phyloP scores from a whole-genome alignment of 1,284 basidiomycete species.

The Phaffia rhodozyma region DNA sequence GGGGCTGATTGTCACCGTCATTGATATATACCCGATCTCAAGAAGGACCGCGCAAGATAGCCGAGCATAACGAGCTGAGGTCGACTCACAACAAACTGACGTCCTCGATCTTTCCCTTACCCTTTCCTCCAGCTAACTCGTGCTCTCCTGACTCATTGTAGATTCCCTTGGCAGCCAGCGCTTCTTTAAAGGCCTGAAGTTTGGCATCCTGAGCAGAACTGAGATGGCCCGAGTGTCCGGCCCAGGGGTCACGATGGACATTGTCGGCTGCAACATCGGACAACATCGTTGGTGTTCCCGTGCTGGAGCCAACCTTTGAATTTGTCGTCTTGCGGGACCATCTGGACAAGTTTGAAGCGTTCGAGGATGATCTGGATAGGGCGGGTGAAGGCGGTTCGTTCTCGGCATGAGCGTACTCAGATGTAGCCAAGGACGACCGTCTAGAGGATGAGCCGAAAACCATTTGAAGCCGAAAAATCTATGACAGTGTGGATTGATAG shows the following conservation, averaged over 20 bases:
- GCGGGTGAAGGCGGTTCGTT: no score
- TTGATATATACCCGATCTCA: not conserved
- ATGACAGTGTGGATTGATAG: no score
- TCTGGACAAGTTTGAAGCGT: not conserved
- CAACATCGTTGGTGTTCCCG: not conserved
- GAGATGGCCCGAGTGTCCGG: conserved; percentile 14
- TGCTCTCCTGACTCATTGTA: not conserved
- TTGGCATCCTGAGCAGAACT: conserved; percentile 2
- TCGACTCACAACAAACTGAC: conserved; percentile 10
- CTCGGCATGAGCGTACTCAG: no score
- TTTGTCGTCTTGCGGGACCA: conserved; percentile 3
- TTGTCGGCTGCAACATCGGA: not conserved
- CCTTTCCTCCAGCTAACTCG: conserved; percentile 9
- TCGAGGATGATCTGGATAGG: not conserved
- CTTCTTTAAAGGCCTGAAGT: conserved; percentile 7
- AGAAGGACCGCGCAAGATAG: not conserved
- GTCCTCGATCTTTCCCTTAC: conserved; percentile 8
- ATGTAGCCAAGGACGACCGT: no score
- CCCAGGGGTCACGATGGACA: not conserved
- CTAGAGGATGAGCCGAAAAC: no score
- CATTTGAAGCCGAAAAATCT: no score
- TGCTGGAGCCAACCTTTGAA: not conserved
- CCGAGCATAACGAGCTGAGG: not conserved
- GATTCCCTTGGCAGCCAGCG: not conserved
- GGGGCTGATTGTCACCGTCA: not conserved